Conservation (phyloP, 2,329 filamentous ascomycete species). For the Aspergillus nomiae region DNA sequence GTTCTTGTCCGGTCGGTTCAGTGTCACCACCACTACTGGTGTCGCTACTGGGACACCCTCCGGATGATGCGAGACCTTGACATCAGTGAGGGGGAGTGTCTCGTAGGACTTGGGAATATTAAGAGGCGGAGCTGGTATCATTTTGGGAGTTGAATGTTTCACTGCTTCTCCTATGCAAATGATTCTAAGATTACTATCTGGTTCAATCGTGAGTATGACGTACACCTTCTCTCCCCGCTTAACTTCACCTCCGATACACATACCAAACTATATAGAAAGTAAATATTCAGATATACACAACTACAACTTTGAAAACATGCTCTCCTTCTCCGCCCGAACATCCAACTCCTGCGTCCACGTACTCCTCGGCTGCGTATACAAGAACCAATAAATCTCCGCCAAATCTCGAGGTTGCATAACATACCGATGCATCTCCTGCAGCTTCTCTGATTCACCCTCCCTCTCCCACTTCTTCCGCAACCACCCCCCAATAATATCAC, state of each 20-base stretch:
- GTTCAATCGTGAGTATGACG: not conserved
- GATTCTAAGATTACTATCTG: not conserved
- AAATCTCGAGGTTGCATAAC: constrained; percentile 20
- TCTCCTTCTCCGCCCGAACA: constrained; percentile 17
- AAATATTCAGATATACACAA: not conserved
- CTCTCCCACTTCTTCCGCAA: constrained; percentile 17
- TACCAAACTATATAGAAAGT: too few relatives aligned
- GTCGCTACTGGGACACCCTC: constrained; percentile 50
- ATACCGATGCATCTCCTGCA: constrained; percentile 18
- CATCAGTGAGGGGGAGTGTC: constrained; percentile 27
- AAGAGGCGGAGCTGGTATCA: constrained; percentile 10
- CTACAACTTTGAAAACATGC: constrained; percentile 22
- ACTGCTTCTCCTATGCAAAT: not conserved
- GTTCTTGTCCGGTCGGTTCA: constrained; percentile 57
- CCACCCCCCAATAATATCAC: constrained; percentile 14
- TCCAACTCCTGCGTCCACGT: constrained; percentile 24
- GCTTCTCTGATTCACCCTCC: constrained; percentile 11
- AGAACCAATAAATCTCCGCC: constrained; percentile 19
- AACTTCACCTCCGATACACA: too few relatives aligned
- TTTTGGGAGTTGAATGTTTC: not conserved
- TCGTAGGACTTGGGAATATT: constrained; percentile 33
- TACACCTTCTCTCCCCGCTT: not conserved
- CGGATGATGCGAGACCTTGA: constrained; percentile 37
- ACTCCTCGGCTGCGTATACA: constrained; percentile 19
- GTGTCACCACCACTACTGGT: constrained; percentile 48